A percentile compares a stretch with the other conserved stretches of the same genome.
Evolutionary conservation across 306 rosid species (phyloP).

Genomic region (Fragaria vesca): DNA sequence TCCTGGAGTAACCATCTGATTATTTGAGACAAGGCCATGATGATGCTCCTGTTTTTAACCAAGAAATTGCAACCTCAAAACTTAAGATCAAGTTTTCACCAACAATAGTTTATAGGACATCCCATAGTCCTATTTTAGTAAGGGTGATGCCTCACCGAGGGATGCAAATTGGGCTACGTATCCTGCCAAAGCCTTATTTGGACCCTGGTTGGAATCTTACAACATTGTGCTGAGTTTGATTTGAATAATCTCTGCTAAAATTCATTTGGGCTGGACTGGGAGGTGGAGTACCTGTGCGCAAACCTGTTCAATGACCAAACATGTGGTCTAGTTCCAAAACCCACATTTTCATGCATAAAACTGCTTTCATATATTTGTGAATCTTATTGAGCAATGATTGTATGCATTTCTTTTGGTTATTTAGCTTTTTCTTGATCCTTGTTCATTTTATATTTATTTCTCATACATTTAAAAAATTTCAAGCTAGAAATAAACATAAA

Average conservation of each 20-base stretch:
- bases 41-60: background rate
- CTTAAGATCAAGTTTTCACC: background rate
- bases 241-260: background rate
- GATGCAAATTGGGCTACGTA: background rate
- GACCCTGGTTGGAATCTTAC: conserved; percentile 2
- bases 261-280: background rate
- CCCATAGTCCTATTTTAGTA: background rate
- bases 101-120: background rate
- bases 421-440: background rate
- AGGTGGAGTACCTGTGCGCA: background rate
- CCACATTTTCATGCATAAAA: background rate
- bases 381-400: background rate
- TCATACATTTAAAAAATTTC: background rate
- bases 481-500: background rate
- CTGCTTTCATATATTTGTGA: background rate
- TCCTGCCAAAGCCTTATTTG: background rate
- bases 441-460: background rate
- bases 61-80: background rate
- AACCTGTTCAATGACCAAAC: conserved; percentile 6
- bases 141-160: background rate
- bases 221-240: background rate
- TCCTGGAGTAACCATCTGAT: background rate
- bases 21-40: background rate
- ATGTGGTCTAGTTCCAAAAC: background rate
- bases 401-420: background rate